Evolutionary conservation across 1,284 basidiomycete genomes (phyloP).

Genomic region (Agaricales sp.): DNA sequence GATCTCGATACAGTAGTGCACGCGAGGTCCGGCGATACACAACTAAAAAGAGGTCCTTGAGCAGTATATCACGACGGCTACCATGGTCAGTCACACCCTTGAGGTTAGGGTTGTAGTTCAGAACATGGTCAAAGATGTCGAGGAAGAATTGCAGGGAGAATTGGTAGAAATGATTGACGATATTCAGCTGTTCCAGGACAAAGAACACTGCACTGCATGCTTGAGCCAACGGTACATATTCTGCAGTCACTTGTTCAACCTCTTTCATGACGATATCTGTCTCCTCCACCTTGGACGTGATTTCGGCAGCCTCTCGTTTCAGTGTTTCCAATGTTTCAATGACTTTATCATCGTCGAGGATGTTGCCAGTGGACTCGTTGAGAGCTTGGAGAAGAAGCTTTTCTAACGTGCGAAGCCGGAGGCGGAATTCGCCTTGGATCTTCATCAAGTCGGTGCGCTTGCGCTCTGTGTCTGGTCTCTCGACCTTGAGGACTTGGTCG

Average conservation of each 20-base stretch:
- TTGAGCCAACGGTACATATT: conserved; percentile 92
- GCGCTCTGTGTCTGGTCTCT: conserved; percentile 93
- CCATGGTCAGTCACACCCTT: conserved; percentile 68
- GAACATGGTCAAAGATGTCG: conserved; percentile 94
- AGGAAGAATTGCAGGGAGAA: conserved; percentile 98
- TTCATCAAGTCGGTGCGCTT: conserved; percentile 99
- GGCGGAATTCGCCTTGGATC: conserved; percentile 95
- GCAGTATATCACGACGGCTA: conserved; percentile 73
- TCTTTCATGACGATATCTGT: conserved; percentile 94
- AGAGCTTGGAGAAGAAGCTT: conserved; percentile 90
- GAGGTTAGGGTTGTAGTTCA: conserved; percentile 87
- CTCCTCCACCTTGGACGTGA: conserved; percentile 95
- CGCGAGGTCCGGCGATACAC: conserved; percentile 88
- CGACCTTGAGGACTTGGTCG: conserved; percentile 94
- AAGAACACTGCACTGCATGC: conserved; percentile 98
- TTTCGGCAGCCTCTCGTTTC: conserved; percentile 95
- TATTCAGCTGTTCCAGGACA: conserved; percentile 88
- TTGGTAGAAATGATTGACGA: conserved; percentile 97
- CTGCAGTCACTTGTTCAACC: conserved; percentile 90
- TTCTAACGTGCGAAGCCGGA: conserved; percentile 88
- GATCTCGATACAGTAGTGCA: conserved; percentile 85
- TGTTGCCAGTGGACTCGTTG: conserved; percentile 95
- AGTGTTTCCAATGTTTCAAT: conserved; percentile 95
- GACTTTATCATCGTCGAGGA: conserved; percentile 98
- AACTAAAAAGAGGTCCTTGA: conserved; percentile 86